Evolutionary conservation across 2,329 filamentous ascomycete species (phyloP).

Genomic region (Pseudomassariella vexata): DNA sequence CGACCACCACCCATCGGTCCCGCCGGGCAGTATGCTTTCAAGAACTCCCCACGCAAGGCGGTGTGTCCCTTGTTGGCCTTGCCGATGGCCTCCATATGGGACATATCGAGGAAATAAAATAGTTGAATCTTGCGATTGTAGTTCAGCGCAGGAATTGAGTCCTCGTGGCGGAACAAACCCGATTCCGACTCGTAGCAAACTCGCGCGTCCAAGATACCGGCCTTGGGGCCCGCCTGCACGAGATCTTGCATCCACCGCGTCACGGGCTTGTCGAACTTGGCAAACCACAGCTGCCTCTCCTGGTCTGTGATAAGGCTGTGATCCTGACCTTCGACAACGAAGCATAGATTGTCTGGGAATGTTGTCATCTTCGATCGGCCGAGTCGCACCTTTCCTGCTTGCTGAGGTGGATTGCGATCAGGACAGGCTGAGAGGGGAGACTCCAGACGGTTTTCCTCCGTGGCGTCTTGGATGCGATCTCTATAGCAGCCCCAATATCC

Average conservation of each 20-base stretch:
- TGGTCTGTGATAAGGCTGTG: neutral
- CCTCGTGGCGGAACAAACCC: too few relatives aligned
- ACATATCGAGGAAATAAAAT: neutral
- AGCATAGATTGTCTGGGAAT: conserved; percentile 3
- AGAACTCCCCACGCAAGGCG: neutral
- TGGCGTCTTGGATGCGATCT: neutral
- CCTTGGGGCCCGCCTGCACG: neutral
- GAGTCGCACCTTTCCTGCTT: neutral
- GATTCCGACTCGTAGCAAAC: neutral
- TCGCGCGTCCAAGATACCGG: conserved; percentile 1
- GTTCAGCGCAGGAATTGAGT: neutral
- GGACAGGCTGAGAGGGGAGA: neutral
- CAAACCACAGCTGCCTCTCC: neutral
- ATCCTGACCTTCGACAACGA: conserved; percentile 3
- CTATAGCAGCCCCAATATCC: conserved; percentile 1
- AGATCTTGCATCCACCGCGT: conserved; percentile 1
- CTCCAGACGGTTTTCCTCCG: neutral
- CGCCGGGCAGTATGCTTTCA: neutral
- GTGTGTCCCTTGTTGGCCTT: neutral
- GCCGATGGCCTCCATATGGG: neutral
- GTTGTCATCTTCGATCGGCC: neutral
- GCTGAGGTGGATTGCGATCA: neutral
- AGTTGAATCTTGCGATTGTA: conserved; percentile 1
- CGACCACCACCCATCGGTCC: neutral
- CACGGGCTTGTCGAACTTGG: neutral